phyloP scores from a whole-genome alignment of 805 yeast species.

The Saccharomycopsis sp. region DNA sequence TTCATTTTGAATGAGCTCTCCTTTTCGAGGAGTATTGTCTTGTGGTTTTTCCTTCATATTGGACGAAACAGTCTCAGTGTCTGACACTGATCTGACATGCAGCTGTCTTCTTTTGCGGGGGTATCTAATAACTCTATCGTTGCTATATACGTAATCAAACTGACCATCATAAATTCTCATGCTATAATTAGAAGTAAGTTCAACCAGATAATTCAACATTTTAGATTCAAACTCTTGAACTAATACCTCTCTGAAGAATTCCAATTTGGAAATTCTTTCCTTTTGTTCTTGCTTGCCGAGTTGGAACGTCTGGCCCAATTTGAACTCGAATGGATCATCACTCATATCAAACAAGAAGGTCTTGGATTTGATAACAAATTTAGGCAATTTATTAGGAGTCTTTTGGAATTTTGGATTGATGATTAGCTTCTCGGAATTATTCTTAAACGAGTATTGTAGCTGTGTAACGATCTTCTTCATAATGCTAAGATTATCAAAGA shows the following conservation, averaged over 20 bases:
- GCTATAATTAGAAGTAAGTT: constrained; percentile 2
- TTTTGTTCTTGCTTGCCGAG: constrained; percentile 64
- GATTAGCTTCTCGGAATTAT: constrained; percentile 32
- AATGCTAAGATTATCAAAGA: constrained; percentile 74
- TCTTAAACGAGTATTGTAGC: constrained; percentile 42
- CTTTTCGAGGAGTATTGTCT: neutral
- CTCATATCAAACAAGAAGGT: constrained; percentile 62
- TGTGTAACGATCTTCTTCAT: constrained; percentile 62
- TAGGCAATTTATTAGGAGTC: constrained; percentile 46
- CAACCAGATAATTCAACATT: neutral
- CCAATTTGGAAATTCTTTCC: constrained; percentile 33
- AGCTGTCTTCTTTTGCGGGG: neutral
- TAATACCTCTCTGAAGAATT: constrained; percentile 10
- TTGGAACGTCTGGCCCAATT: constrained; percentile 56
- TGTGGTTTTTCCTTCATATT: neutral
- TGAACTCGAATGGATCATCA: constrained; percentile 85
- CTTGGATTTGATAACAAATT: constrained; percentile 46
- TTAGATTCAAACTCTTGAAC: neutral
- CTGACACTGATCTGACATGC: neutral
- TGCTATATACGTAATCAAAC: neutral
- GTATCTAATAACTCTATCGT: neutral
- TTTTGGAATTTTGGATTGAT: constrained; percentile 35
- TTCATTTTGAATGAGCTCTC: neutral
- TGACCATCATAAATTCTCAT: neutral
- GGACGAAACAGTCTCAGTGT: neutral